A percentile compares a stretch with the other conserved stretches of the same genome.
Conservation (phyloP, 176 grass and related monocot genomes). For the Bromus sterilis region DNA sequence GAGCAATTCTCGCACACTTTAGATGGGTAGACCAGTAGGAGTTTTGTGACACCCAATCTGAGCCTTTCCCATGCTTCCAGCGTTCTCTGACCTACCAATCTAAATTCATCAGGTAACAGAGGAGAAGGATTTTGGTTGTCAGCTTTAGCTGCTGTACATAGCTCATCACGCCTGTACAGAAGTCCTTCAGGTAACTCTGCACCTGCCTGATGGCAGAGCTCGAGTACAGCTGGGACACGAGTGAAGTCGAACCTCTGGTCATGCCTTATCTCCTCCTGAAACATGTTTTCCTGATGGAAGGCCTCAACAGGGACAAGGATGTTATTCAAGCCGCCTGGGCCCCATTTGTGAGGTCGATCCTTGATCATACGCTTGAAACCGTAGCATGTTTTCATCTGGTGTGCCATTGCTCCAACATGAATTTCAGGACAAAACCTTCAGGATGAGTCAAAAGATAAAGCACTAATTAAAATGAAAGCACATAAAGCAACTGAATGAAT, state of each 20-base stretch:
- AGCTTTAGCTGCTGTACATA: neutral
- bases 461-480: neutral
- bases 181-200: constrained; percentile 40
- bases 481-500: neutral
- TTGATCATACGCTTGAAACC: constrained; percentile 69
- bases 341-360: constrained; percentile 52
- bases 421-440: constrained; percentile 85
- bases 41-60: constrained; percentile 68
- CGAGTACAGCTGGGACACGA: constrained; percentile 63
- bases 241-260: constrained; percentile 70
- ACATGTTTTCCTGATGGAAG: constrained; percentile 58
- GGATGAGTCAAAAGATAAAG: neutral
- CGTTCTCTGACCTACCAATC: constrained; percentile 55
- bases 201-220: constrained; percentile 88
- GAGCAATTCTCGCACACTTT: constrained; percentile 81
- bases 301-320: constrained; percentile 66
- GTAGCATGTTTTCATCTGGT: constrained; percentile 63
- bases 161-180: neutral
- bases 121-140: neutral
- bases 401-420: constrained; percentile 49
- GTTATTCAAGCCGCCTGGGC: constrained; percentile 42
- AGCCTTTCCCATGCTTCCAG: constrained; percentile 78
- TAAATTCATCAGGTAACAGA: constrained; percentile 26
- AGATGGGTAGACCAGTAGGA: constrained; percentile 76
- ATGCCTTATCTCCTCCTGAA: constrained; percentile 73